These are phyloP conservation scores for Pisolithus thermaeus DNA, from an alignment of 1,284 basidiomycete genomes.

Conservation along the genomic window DNA sequence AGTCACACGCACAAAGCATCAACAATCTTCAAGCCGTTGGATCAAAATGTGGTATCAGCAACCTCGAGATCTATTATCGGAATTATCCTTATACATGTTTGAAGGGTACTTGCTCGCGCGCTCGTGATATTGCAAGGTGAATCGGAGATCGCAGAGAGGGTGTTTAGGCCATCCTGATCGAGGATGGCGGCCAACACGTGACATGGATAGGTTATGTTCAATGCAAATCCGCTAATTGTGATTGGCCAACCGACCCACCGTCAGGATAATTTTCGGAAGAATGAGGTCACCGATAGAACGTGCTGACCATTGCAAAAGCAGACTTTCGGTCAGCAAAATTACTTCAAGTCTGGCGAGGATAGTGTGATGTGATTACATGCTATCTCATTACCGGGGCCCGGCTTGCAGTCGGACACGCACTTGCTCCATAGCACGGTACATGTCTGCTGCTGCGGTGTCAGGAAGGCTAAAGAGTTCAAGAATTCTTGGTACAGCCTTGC, in stretches of 20 bases:
- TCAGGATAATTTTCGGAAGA: neutral
- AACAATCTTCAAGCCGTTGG: too few relatives aligned
- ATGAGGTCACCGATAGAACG: neutral
- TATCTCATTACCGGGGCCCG: neutral
- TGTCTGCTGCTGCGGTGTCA: conserved; percentile 41
- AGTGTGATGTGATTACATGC: neutral
- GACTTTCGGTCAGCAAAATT: neutral
- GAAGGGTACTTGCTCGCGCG: neutral
- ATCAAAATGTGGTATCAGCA: too few relatives aligned
- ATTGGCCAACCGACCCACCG: neutral
- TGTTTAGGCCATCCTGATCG: neutral
- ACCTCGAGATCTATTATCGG: too few relatives aligned
- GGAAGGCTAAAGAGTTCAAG: conserved; percentile 43
- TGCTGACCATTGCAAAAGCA: neutral
- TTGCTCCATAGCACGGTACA: conserved; percentile 64
- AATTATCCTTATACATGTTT: too few relatives aligned
- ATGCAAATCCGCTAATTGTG: neutral
- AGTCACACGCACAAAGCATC: too few relatives aligned
- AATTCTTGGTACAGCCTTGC: conserved; percentile 48
- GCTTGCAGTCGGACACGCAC: conserved; percentile 26
- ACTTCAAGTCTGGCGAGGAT: neutral
- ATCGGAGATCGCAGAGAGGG: neutral
- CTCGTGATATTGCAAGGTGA: neutral
- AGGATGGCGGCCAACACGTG: neutral
- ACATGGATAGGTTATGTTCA: neutral